Evolutionary conservation across 768 basidiomycete genomes (phyloP), one percentile per base, ranked within the genome.

Genomic region (Boletus subparvulus): DNA sequence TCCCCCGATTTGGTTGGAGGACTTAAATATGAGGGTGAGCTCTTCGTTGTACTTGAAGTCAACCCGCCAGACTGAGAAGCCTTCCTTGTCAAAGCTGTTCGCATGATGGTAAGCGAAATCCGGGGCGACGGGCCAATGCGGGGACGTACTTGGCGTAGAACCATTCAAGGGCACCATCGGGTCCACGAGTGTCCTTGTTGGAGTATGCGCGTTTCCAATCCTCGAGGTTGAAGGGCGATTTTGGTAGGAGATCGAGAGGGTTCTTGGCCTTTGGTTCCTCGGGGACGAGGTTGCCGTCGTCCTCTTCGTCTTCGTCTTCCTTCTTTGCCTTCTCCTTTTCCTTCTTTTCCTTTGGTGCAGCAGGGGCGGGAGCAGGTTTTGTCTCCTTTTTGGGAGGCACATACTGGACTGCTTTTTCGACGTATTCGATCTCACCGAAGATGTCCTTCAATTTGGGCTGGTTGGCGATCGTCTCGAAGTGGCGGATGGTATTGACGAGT

Each of bases 161-260:
- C 97, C 96, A 98, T 73, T 97, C 93, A 39, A 99, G 66, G 49
- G 93, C 74, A 60, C 91, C 94, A 43, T 74, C 85, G 17, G 88
- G 63, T 37, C 90, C 92, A 52, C 90, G 86, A 39, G 95, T 98
- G n/a, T 98, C 94, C 73, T 88, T 87, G 88, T 98, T 98, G 67
- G 94, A 97, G 81, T 98, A 99, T 43, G 90, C 88, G 44, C 92
- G 87, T 74, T 98, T 98, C 94, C 93, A 97, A 76, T 98, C 94
- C 74, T 96, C 90, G 54, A 94, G 84, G 78, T 93, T 93, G 75
- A 92, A 85, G 6, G 82, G 76, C 12, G 90, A 89, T 75, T 92
- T 95, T 64, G 94, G 93, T 40, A 98, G 84, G 59, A 83, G 81
- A 61, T 97, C 96, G 50, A 96, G 86, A 28, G 96, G 96, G 82